phyloP scores from a whole-genome alignment of 1,284 basidiomycete genomes.

The Mrakiaceae sp. region DNA sequence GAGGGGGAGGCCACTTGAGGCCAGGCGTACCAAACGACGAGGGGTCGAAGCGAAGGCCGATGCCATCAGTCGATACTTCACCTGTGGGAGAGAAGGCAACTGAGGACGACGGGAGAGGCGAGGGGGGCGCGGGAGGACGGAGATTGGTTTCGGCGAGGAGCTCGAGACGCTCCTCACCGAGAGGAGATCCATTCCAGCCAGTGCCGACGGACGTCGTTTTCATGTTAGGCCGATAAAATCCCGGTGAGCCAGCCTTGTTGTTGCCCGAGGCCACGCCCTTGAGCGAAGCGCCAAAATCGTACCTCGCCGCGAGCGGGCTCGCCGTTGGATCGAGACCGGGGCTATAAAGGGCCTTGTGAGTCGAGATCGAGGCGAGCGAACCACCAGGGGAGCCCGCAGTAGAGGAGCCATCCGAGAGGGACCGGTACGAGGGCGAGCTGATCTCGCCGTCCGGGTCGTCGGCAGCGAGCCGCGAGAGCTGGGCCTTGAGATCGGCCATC shows the following conservation, averaged over 20 bases:
- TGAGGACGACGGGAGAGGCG: not conserved
- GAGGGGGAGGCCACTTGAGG: not conserved
- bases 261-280: conserved; percentile 28
- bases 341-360: conserved; percentile 12
- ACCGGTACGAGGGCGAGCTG: conserved; percentile 5
- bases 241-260: conserved; percentile 23
- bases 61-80: not conserved
- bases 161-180: conserved; percentile 17
- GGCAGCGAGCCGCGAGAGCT: conserved; percentile 39
- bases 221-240: conserved; percentile 24
- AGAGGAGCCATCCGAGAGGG: not conserved
- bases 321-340: conserved; percentile 22
- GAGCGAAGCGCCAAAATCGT: conserved; percentile 43
- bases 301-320: conserved; percentile 32
- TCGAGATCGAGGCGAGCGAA: conserved; percentile 1
- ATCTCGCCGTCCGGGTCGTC: conserved; percentile 35
- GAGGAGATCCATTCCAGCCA: conserved; percentile 18
- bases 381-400: conserved; percentile 7
- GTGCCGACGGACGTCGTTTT: conserved; percentile 5
- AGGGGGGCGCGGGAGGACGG: not conserved
- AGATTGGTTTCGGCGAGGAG: conserved; percentile 11
- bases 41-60: conserved; percentile 11
- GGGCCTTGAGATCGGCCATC: conserved; percentile 38
- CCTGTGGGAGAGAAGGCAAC: not conserved
- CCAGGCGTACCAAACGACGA: not conserved